Base-by-base conservation (phyloP, 2,329 filamentous ascomycete genomes). In the Berkeleyomyces rouxiae region DNA sequence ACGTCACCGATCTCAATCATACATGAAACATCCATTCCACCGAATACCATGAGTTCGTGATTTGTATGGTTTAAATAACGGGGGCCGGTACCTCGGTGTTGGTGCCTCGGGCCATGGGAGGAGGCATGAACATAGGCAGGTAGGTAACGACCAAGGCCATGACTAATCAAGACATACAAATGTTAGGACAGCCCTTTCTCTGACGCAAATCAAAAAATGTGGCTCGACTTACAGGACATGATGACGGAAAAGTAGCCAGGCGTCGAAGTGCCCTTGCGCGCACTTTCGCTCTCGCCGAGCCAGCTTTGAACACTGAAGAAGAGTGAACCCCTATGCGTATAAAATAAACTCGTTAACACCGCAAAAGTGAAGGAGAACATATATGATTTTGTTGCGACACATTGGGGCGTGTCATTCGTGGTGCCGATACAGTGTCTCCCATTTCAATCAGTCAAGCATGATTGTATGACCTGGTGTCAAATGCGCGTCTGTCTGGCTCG, bases 231-330 rank as follows among this genome's bases (percentile, higher is more conserved):
- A 90, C 87, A 70, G 23, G 88, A 83, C 87, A 95, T 93, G 73
- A 84, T 80, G 63, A 93, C 83, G 63, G 84, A 84, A 74, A 93
- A 85, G 69, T 78, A 78, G 13, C 78, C 74, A 1, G 91, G 90
- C 4, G 88, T 91, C 55, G 78, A 75, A 36, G 82, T 75, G 64
- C 75, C 84, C 72, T 82, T 85, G 74, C 78, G 81, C 63, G 82
- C 73, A 64, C 86, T 83, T 68, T 84, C 79, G 69, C 84, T 86
- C 78, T 90, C 87, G 67, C 84, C 84, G 58, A 90, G 79, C 87
- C 87, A 92, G 72, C 77, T 84, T 76, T 91, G 85, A 62, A 90
- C 73, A 67, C 86, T 82, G 72, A 89, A 85, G 65, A 90, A 79
- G 42, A 91, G 83, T 47, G 87, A 81, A 9, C 83, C 83, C 87